Evolutionary conservation across 495 filamentous ascomycete genomes (phyloP), one percentile per base, ranked within the genome.

Genomic region (Xylaria nigripes): DNA sequence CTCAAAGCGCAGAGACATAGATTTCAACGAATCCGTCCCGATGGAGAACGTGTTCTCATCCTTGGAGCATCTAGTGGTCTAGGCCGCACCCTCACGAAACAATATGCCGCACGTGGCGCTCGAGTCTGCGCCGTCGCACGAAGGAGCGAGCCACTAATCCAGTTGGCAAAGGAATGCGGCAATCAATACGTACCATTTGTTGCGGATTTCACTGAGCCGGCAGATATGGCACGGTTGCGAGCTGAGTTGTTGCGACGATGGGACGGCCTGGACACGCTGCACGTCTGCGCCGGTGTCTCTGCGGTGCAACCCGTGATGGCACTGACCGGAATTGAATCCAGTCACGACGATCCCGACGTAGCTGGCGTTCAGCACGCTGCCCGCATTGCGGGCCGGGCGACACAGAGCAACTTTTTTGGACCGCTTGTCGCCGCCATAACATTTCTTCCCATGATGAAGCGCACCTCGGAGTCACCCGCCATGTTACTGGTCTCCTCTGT

Each of bases 291-390:
- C 8, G 65, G 65, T 1, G 65, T 68, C 1, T 66, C 63, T 29
- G 65, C 65, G 13, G 63, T 68, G 48, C 65, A 65, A 50, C 65
- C 65, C 1, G 55, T 66, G 16, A 66, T 68, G 63, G 48, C 36
- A 15, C 40, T 68, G 18, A 54, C 65, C 25, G 63, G 57, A 15
- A 44, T 58, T 0, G 34, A 46, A 32, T 48, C 55, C 6, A 54
- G 61, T 7, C 42, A 56, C 10, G 45, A 52, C 4, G 65, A 66
- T 38, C 58, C 65, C 2, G 51, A 36, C 21, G 53, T 34, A 5
- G 27, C 34, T 34, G 63, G 55, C 10, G 61, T 68, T 25, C 60
- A 57, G 23, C 40, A 40, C 0, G 65, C 59, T 5, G 23, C 54
- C 16, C 48, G 54, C 6, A 55, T 60, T 24, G 46, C 56, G 19